Evolutionary conservation across 306 rosid genomes (phyloP).

Genomic region (Senna siamea): DNA sequence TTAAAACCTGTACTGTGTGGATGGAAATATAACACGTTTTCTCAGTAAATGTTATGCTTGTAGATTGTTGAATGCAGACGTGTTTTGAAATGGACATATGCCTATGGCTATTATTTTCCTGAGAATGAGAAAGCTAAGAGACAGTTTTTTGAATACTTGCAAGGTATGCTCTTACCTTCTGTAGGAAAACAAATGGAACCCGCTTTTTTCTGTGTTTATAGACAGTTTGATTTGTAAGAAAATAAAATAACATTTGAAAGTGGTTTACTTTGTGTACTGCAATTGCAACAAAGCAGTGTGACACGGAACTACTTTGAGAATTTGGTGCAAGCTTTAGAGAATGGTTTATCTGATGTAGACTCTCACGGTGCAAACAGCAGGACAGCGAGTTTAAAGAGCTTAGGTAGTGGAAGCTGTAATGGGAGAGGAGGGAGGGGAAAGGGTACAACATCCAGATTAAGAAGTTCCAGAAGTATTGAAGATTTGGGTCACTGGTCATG

Average conservation of each 20-base stretch:
- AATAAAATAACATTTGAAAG: too few species aligned
- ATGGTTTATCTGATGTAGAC: conserved; percentile 44
- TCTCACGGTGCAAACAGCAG: conserved; percentile 30
- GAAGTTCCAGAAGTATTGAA: background rate
- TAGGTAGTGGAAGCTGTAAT: too few species aligned
- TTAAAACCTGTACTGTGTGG: background rate
- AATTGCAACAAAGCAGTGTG: conserved; percentile 25
- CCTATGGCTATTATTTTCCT: conserved; percentile 68
- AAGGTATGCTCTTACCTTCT: conserved; percentile 39
- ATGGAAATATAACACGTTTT: background rate
- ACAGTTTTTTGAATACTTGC: conserved; percentile 54
- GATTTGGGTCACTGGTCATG: conserved; percentile 7
- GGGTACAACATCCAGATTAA: conserved; percentile 2
- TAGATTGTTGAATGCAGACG: conserved; percentile 77
- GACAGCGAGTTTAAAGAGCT: conserved; percentile 24
- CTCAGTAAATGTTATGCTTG: conserved; percentile 6
- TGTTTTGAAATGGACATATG: conserved; percentile 75
- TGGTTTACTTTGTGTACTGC: too few species aligned
- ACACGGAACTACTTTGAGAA: conserved; percentile 27
- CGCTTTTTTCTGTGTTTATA: background rate
- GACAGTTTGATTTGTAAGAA: background rate
- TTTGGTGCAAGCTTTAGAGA: conserved; percentile 46
- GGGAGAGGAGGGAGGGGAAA: conserved; percentile 28
- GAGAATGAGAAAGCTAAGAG: conserved; percentile 55
- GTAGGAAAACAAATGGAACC: background rate